Conservation (phyloP, 2,329 filamentous ascomycete species). For the Calonectria fujianensis region DNA sequence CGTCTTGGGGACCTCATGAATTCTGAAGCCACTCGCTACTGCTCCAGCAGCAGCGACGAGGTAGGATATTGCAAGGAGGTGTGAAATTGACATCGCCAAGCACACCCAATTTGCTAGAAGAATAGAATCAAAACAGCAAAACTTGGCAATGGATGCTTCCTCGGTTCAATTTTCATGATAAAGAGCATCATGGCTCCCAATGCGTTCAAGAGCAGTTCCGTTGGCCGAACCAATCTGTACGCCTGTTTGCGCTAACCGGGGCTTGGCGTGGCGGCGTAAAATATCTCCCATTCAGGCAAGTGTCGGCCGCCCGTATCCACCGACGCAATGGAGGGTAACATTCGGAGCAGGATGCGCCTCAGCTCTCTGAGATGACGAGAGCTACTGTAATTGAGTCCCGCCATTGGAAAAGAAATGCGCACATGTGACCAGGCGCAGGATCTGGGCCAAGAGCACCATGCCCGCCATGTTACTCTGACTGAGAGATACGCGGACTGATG, state of each 20-base stretch:
- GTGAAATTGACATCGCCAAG: background rate
- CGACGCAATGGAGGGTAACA: too few species aligned
- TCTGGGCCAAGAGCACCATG: too few species aligned
- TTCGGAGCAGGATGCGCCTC: too few species aligned
- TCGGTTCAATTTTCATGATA: background rate
- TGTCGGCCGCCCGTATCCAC: too few species aligned
- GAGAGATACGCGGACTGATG: too few species aligned
- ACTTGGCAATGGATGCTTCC: background rate
- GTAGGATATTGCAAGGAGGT: background rate
- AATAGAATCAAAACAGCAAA: background rate
- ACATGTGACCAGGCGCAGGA: too few species aligned
- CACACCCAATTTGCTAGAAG: background rate
- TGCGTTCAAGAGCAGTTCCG: background rate
- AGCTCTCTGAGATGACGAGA: too few species aligned
- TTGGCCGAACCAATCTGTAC: background rate
- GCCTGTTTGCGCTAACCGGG: background rate
- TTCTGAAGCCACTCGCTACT: background rate
- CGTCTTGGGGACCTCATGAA: background rate
- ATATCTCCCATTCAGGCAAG: background rate
- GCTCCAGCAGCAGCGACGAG: background rate
- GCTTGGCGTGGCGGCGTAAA: background rate
- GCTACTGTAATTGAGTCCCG: too few species aligned
- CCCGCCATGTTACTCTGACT: too few species aligned
- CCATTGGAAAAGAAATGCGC: too few species aligned
- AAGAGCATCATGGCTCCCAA: background rate